Conservation (phyloP, 1,139 yeast species). For the Saccharomyces hybrid region DNA sequence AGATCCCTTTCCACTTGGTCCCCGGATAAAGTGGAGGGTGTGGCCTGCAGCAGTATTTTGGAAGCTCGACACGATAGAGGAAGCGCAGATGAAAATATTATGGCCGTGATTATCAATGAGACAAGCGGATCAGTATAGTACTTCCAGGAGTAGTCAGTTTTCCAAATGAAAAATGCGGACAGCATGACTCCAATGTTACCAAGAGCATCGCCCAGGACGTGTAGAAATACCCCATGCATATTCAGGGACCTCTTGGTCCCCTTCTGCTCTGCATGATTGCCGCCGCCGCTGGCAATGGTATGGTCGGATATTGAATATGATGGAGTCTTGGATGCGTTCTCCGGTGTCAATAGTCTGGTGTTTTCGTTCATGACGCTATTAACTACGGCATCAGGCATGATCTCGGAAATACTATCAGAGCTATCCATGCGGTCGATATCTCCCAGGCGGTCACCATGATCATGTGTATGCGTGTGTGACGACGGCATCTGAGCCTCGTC, state of each 20-base stretch:
- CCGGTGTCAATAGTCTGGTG: slow-evolving; percentile 31
- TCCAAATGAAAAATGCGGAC: slow-evolving; percentile 90
- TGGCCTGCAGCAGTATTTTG: slow-evolving; percentile 83
- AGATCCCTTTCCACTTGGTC: slow-evolving; percentile 67
- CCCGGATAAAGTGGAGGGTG: slow-evolving; percentile 76
- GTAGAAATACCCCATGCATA: slow-evolving; percentile 95
- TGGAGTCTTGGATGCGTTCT: slow-evolving; percentile 1
- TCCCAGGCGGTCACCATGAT: not conserved
- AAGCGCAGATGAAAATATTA: slow-evolving; percentile 83
- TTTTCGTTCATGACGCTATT: slow-evolving; percentile 25
- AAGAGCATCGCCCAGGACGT: slow-evolving; percentile 91
- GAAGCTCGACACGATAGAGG: slow-evolving; percentile 86
- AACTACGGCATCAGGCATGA: slow-evolving; percentile 23
- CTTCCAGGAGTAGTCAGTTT: slow-evolving; percentile 82
- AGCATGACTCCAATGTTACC: slow-evolving; percentile 91
- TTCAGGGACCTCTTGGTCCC: slow-evolving; percentile 54
- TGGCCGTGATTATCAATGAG: slow-evolving; percentile 75
- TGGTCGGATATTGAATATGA: slow-evolving; percentile 7
- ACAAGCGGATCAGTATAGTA: slow-evolving; percentile 80
- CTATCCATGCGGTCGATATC: not conserved
- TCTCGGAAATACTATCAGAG: slow-evolving; percentile 14
- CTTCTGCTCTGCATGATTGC: not conserved
- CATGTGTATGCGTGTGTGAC: slow-evolving; percentile 77
- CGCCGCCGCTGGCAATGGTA: not conserved
- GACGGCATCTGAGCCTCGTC: slow-evolving; percentile 59